Evolutionary conservation across 78 protist species (phyloP), one percentile per base, ranked within the genome.

Genomic region (Dictyostelium citrinum): DNA sequence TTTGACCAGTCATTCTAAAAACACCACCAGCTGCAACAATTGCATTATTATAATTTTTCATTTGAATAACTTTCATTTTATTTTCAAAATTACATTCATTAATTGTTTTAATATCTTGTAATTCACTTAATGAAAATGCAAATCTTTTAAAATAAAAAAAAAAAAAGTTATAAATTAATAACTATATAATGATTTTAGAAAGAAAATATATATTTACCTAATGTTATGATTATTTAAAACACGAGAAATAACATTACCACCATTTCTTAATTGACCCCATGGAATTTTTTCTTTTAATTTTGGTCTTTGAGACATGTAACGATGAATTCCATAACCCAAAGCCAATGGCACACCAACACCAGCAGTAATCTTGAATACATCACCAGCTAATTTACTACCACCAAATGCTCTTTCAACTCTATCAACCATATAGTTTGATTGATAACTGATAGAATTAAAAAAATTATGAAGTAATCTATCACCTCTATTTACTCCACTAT

Each of bases 271-370:
- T 58, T 81, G 84, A 14, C 27, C 17, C 70, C 39, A 58, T 58
- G 84, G 70, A 9, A 81, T 58, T 35, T 81, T 81, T 81, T 81
- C 84, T n/a, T 81, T 81, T 49, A 81, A 58, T 58, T 81, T 81
- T 24, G 61, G 83, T 58, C 12, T 60, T 33, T 31, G 12, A 5
- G 24, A 11, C 22, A 81, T 16, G 12, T 81, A 81, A 33, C 49
- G 17, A n/a, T 58, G 71, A 22, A 58, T 16, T 3, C 46, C 43
- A 35, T 81, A 81, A 33, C 84, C 84, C 0, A 81, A 58, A 16
- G 46, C 51, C 11, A 81, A 58, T 20, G 84, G 84, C 0, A 81
- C n/a, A 58, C 60, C 39, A 35, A 81, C 51, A 58, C 37, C 51
- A 35, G 84, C 84, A 58, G 70, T 37, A 37, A 77, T n/a, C 22